These are phyloP conservation scores for Marasmius sp. DNA, from an alignment of 1,284 basidiomycete species.

Conservation along the genomic window DNA sequence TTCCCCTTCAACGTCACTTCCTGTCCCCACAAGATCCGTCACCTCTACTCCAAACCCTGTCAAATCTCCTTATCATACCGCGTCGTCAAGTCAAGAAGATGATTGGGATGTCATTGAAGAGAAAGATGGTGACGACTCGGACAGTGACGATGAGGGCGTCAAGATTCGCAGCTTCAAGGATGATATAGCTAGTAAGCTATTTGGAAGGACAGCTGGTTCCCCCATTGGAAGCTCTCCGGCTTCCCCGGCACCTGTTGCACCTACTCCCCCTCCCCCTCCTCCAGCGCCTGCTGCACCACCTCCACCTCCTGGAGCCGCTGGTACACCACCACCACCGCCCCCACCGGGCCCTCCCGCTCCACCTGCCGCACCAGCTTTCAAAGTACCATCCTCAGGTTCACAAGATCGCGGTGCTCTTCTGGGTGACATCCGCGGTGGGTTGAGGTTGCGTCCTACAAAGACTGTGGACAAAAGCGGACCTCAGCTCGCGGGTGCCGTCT, in stretches of 20 bases:
- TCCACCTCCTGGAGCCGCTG: constrained; percentile 29
- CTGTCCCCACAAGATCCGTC: constrained; percentile 39
- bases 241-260: constrained; percentile 26
- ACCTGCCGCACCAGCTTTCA: constrained; percentile 32
- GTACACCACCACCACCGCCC: constrained; percentile 34
- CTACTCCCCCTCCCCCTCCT: constrained; percentile 35
- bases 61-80: constrained; percentile 61
- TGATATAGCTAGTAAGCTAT: constrained; percentile 77
- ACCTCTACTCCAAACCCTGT: constrained; percentile 41
- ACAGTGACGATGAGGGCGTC: constrained; percentile 79
- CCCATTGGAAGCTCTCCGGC: constrained; percentile 16
- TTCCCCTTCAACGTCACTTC: constrained; percentile 15
- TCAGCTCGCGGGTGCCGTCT: constrained; percentile 68
- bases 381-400: constrained; percentile 37
- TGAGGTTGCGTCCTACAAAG: constrained; percentile 72
- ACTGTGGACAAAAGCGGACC: constrained; percentile 86
- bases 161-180: constrained; percentile 63
- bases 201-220: constrained; percentile 48
- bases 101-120: constrained; percentile 88
- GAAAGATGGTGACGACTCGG: constrained; percentile 67
- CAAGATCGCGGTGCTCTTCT: constrained; percentile 74
- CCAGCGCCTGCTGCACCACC: constrained; percentile 35
- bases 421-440: constrained; percentile 81
- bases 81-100: constrained; percentile 61
- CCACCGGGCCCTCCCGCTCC: constrained; percentile 35